Conservation (phyloP, 352 stramenopile genomes). For the Chrysophaeum taylorii region DNA sequence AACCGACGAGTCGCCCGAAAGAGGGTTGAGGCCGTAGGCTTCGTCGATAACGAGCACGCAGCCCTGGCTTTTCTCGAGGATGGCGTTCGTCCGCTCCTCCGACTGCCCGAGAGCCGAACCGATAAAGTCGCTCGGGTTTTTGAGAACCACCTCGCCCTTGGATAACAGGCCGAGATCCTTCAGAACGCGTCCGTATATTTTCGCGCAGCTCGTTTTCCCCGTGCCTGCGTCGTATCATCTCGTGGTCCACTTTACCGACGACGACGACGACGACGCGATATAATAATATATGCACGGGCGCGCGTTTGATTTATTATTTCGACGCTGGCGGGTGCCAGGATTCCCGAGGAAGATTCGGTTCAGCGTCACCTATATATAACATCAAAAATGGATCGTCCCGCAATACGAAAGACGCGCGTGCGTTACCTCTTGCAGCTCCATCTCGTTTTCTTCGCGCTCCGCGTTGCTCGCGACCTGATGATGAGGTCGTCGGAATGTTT, state of each 20-base stretch:
- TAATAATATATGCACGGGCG: no score
- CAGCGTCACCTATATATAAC: no score
- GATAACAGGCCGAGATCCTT: constrained; percentile 72
- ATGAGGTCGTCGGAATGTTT: no score
- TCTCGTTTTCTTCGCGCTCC: constrained; percentile 53
- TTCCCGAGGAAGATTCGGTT: constrained; percentile 79
- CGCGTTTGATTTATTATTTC: no score
- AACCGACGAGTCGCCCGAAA: constrained; percentile 31
- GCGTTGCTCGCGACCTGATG: no score
- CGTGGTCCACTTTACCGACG: no score
- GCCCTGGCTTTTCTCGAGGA: constrained; percentile 61
- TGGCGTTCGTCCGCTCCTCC: constrained; percentile 64
- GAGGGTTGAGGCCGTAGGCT: constrained; percentile 66
- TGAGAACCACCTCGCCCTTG: constrained; percentile 71
- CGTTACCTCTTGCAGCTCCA: constrained; percentile 33
- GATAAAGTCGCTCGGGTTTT: constrained; percentile 70
- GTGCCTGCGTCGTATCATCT: no score
- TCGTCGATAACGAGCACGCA: constrained; percentile 86
- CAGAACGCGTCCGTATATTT: constrained; percentile 67
- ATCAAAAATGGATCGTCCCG: no score
- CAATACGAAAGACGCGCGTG: no score
- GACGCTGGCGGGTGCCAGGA: no score
- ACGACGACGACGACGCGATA: no score
- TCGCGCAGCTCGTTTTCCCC: constrained; percentile 75
- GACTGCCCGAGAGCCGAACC: constrained; percentile 54